Percentiles rank a stretch among this genome's conserved stretches.
Conservation (phyloP, 2,329 filamentous ascomycete species). For the Colletotrichum plurivorum region DNA sequence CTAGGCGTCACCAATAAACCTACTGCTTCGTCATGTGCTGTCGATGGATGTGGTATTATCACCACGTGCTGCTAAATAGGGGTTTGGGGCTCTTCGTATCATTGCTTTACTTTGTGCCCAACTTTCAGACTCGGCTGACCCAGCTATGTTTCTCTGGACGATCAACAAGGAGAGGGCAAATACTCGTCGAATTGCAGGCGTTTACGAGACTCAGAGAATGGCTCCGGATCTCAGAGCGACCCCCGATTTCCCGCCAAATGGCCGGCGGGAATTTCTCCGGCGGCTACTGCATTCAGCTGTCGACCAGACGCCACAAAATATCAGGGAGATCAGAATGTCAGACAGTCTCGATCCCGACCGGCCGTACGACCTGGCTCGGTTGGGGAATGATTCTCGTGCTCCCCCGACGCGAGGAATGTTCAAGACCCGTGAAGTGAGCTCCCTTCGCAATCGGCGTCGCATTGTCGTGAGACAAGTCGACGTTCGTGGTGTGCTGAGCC, state of each 20-base stretch:
- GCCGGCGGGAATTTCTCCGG: background rate
- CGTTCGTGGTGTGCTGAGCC: background rate
- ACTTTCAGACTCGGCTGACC: background rate
- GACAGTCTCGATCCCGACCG: constrained; percentile 3
- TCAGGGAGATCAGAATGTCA: background rate
- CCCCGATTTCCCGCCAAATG: constrained; percentile 3
- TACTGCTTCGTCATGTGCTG: background rate
- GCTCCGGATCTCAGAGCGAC: too few species aligned
- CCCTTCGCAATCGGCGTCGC: background rate
- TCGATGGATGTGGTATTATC: too few species aligned
- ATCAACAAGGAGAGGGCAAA: background rate
- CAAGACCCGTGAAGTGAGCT: background rate
- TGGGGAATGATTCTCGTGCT: background rate
- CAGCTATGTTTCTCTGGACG: background rate
- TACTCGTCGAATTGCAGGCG: background rate
- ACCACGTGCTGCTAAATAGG: too few species aligned
- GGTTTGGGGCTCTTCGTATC: background rate
- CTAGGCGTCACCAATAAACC: background rate
- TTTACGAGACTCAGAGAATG: background rate
- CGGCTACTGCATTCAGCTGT: constrained; percentile 21
- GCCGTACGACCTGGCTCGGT: constrained; percentile 3
- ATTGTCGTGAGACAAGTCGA: too few species aligned
- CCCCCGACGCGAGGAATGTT: background rate
- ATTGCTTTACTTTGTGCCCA: background rate
- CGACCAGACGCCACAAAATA: background rate